Evolutionary conservation across 2,329 filamentous ascomycete genomes (phyloP).

Genomic region (Monascus ruber): DNA sequence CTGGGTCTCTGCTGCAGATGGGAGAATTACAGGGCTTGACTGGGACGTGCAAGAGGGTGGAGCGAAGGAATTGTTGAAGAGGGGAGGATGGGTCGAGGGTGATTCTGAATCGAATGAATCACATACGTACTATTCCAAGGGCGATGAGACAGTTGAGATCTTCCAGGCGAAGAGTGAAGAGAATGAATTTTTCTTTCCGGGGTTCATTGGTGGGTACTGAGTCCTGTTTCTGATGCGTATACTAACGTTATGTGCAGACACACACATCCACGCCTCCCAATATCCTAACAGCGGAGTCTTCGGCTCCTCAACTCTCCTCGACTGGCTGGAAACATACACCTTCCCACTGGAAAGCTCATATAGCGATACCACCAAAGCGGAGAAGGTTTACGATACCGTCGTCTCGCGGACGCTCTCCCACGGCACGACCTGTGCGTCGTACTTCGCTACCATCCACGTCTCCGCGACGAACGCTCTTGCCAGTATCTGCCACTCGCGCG

Average conservation of each 20-base stretch:
- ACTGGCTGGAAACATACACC: constrained; percentile 90
- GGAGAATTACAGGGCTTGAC: constrained; percentile 23
- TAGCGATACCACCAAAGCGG: constrained; percentile 22
- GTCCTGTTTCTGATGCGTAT: neutral
- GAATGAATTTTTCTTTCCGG: constrained; percentile 37
- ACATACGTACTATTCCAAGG: neutral
- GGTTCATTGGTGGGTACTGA: constrained; percentile 31
- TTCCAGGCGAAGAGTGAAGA: constrained; percentile 28
- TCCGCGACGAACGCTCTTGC: constrained; percentile 83
- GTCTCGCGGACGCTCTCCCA: constrained; percentile 72
- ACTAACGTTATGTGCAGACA: constrained; percentile 49
- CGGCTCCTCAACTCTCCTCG: constrained; percentile 80
- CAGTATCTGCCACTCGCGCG: constrained; percentile 63
- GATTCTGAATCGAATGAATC: constrained; percentile 7
- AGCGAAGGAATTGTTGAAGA: constrained; percentile 15
- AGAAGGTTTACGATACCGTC: constrained; percentile 60
- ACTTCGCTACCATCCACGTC: constrained; percentile 85
- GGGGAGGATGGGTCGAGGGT: constrained; percentile 21
- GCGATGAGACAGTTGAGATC: constrained; percentile 17
- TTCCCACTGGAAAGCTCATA: constrained; percentile 84
- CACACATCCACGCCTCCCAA: constrained; percentile 89
- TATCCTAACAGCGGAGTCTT: constrained; percentile 93
- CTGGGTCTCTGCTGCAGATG: constrained; percentile 22
- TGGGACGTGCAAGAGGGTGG: constrained; percentile 16
- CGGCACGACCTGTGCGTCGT: constrained; percentile 88